Evolutionary conservation across 139 green algal species (phyloP).

Genomic region (Chlorella sp.): DNA sequence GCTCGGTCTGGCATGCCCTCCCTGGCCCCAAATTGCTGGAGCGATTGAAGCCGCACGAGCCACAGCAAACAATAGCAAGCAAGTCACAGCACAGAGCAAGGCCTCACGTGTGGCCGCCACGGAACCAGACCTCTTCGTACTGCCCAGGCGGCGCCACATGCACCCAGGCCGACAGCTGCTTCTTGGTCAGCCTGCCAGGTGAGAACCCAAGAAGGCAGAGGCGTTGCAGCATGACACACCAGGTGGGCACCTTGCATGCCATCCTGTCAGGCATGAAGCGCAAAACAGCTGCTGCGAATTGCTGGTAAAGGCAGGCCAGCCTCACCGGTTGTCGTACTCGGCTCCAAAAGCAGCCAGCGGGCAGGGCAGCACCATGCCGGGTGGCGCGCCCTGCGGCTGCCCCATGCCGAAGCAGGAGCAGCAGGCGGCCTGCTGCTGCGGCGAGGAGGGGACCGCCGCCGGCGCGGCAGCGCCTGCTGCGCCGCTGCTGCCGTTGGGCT

Average conservation of each 20-base stretch:
- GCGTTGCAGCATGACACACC: too few species aligned
- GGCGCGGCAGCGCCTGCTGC: neutral
- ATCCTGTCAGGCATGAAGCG: too few species aligned
- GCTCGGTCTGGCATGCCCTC: too few species aligned
- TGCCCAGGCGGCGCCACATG: neutral
- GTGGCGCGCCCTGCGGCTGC: neutral
- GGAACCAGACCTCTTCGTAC: slow-evolving; percentile 24
- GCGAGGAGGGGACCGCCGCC: neutral
- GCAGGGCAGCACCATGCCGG: slow-evolving; percentile 14
- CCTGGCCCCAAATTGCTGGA: too few species aligned
- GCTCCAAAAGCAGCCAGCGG: slow-evolving; percentile 4
- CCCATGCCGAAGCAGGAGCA: neutral
- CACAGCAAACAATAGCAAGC: too few species aligned
- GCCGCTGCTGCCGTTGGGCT: neutral
- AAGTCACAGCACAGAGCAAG: too few species aligned
- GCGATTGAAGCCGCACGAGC: too few species aligned
- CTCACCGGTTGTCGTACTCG: slow-evolving; percentile 36
- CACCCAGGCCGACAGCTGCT: slow-evolving; percentile 41
- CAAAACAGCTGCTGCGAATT: too few species aligned
- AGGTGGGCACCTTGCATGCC: too few species aligned
- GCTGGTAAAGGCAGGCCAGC: too few species aligned
- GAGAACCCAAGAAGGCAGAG: too few species aligned
- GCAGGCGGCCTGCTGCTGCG: neutral
- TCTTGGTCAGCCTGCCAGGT: neutral
- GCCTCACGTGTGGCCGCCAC: slow-evolving; percentile 13